Evolutionary conservation across 2,329 filamentous ascomycete genomes (phyloP), one percentile per base, ranked within the genome.

Genomic region (Trichoderma guizhouense): DNA sequence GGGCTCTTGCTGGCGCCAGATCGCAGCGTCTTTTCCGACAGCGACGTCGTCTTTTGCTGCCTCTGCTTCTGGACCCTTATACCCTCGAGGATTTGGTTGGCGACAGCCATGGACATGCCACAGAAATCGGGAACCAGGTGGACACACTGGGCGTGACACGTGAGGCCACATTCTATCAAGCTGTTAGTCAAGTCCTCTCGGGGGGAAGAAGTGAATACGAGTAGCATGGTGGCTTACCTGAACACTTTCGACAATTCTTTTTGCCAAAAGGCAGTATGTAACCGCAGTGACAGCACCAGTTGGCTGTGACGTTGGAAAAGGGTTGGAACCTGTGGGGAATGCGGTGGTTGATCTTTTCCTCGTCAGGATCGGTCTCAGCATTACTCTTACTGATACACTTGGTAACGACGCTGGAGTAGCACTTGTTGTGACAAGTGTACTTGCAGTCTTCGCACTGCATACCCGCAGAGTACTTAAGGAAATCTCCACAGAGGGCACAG

Each of bases 401-500:
- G 74, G 96, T 99, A 77, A 99, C 96, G 61, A 99, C 96, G 81
- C 95, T 97, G 18, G 90, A 85, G 82, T 98, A 99, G 81, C 96
- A 99, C 83, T 98, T 98, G 78, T 94, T 95, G 83, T 99, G 96
- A 83, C 96, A 99, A 51, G 95, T 98, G 84, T 98, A 98, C 84
- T 98, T 98, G 92, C 96, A 99, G 83, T 99, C 96, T 75, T 97
- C 93, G 82, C 96, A 99, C 84, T 99, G 96, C 95, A 99, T 99
- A 74, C 96, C 96, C 26, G 96, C 93, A 63, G 95, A 97, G 81
- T 98, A 98, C 81, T 98, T 99, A 83, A 99, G 91, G 79, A 99
- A 98, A 76, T 99, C 96, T 73, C 95, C 96, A 81, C 96, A 99
- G 43, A 98, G 90, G 15, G 96, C 96, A 83, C 96, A 99, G 74